phyloP scores from a whole-genome alignment of 1,284 basidiomycete genomes.

The Malassezia dermatis region DNA sequence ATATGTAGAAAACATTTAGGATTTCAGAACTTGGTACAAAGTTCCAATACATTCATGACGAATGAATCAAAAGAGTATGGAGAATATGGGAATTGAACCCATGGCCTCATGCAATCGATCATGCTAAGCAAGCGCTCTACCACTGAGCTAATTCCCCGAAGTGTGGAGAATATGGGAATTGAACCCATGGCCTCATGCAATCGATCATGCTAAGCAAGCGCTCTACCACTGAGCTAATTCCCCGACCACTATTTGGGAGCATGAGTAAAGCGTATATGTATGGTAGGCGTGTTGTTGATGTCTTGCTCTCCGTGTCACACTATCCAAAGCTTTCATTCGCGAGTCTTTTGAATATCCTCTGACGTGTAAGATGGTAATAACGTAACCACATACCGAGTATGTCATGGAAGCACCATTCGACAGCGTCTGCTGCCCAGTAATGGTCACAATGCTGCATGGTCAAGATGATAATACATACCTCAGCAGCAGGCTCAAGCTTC shows the following conservation, averaged over 20 bases:
- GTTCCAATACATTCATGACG: too few species aligned
- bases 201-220: conserved; percentile 19
- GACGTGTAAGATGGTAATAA: background rate
- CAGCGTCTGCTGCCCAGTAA: conserved; percentile 56
- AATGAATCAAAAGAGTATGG: conserved; percentile 7
- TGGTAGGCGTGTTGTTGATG: too few species aligned
- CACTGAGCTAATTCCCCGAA: conserved; percentile 22
- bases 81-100: conserved; percentile 23
- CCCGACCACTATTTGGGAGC: background rate
- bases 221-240: conserved; percentile 24
- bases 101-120: conserved; percentile 19
- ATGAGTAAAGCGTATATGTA: background rate
- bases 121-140: conserved; percentile 23
- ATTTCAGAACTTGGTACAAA: too few species aligned
- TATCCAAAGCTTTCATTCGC: background rate
- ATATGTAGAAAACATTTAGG: too few species aligned
- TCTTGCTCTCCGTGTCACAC: too few species aligned
- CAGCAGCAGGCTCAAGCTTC: conserved; percentile 52
- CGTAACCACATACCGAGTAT: conserved; percentile 27
- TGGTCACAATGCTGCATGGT: conserved; percentile 48
- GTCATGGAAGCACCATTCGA: conserved; percentile 54
- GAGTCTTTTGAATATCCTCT: conserved; percentile 31
- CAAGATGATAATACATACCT: conserved; percentile 22
- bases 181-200: conserved; percentile 22
- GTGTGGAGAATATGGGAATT: conserved; percentile 21